Conservation (phyloP, 2,329 filamentous ascomycete genomes). For the Colletotrichum liriopes region DNA sequence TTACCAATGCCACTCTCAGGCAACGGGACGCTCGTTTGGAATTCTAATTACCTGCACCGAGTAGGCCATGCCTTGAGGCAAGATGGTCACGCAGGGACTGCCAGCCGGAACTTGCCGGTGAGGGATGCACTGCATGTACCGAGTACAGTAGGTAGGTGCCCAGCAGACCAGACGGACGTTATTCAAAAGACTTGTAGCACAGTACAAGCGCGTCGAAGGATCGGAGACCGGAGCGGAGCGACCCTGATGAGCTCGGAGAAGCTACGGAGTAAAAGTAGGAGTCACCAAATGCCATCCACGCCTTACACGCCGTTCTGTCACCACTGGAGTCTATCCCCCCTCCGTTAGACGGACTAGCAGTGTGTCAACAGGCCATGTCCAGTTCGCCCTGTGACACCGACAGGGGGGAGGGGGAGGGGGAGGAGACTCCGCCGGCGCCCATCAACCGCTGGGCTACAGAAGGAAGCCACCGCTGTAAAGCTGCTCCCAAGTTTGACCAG, state of each 20-base stretch:
- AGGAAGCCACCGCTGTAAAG: constrained; percentile 3
- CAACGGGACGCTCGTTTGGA: not conserved
- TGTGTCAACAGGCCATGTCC: not conserved
- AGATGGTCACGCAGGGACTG: not conserved
- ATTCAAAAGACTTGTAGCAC: not conserved
- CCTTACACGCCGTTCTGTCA: constrained; percentile 30
- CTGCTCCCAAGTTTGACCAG: constrained; percentile 20
- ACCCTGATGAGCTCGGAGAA: constrained; percentile 11
- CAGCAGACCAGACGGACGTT: not conserved
- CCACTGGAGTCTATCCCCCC: no score
- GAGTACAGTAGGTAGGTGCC: not conserved
- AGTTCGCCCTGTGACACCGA: constrained; percentile 15
- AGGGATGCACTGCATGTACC: not conserved
- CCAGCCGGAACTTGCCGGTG: not conserved
- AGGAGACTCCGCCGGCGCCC: constrained; percentile 14
- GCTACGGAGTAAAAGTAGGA: constrained; percentile 9
- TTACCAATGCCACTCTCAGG: constrained; percentile 30
- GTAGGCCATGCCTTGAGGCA: not conserved
- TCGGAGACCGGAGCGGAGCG: not conserved
- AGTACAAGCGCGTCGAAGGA: not conserved
- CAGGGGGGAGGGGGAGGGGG: not conserved
- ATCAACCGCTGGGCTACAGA: no score
- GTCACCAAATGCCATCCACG: constrained; percentile 29
- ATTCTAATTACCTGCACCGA: not conserved
- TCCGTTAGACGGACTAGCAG: no score